phyloP scores from a whole-genome alignment of 2,329 filamentous ascomycete genomes.

The Aureobasidium lini region DNA sequence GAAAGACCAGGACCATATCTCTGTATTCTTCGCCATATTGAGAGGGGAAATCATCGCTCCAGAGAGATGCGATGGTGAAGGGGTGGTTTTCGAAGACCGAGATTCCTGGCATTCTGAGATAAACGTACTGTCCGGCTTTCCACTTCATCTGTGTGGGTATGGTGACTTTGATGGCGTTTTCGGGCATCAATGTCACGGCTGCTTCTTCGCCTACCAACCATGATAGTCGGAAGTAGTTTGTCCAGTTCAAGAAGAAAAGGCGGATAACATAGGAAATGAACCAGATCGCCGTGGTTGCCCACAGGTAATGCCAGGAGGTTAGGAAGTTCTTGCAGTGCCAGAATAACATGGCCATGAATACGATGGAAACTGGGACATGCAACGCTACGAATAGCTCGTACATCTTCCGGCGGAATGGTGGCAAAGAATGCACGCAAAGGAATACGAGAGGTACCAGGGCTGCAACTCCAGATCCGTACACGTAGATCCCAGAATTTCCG shows the following conservation, averaged over 20 bases:
- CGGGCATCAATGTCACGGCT: slow-evolving; percentile 78
- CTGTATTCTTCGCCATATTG: slow-evolving; percentile 81
- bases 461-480: slow-evolving; percentile 73
- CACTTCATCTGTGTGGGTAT: slow-evolving; percentile 89
- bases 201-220: slow-evolving; percentile 89
- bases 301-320: slow-evolving; percentile 84
- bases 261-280: slow-evolving; percentile 64
- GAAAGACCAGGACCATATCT: slow-evolving; percentile 85
- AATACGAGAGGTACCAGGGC: slow-evolving; percentile 74
- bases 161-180: slow-evolving; percentile 92
- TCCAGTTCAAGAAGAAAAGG: slow-evolving; percentile 84
- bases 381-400: slow-evolving; percentile 82
- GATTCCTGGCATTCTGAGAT: slow-evolving; percentile 87
- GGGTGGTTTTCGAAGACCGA: slow-evolving; percentile 88
- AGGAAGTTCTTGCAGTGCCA: slow-evolving; percentile 96
- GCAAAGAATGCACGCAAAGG: slow-evolving; percentile 78
- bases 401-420: slow-evolving; percentile 64
- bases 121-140: slow-evolving; percentile 91
- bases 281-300: slow-evolving; percentile 73
- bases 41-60: slow-evolving; percentile 87
- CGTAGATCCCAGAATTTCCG: slow-evolving; percentile 56
- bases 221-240: slow-evolving; percentile 67
- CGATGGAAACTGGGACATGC: slow-evolving; percentile 72
- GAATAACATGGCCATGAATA: slow-evolving; percentile 79
- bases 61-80: slow-evolving; percentile 88